A percentile compares a stretch with the other conserved stretches of the same genome.
phyloP scores from a whole-genome alignment of 495 filamentous ascomycete genomes.

The Ascodesmis nigricans region DNA sequence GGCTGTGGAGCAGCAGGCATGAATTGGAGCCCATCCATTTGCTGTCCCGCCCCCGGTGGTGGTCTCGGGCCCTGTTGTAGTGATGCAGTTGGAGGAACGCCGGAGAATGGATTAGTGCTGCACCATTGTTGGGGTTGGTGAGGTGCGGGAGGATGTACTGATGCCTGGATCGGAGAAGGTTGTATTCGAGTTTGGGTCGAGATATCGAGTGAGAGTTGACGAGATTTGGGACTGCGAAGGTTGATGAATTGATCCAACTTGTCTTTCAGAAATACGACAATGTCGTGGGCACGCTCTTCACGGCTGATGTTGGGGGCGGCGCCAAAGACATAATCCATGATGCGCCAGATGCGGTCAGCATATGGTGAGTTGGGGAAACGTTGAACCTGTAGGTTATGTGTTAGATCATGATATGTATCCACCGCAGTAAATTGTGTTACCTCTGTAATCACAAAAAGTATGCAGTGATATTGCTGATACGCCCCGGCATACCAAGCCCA shows the following conservation, averaged over 20 bases:
- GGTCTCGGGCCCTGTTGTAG: too few species aligned
- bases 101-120: too few species aligned
- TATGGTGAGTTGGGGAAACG: neutral
- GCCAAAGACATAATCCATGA: neutral
- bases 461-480: slow-evolving; percentile 34
- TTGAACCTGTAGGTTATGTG: neutral
- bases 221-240: neutral
- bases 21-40: too few species aligned
- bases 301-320: slow-evolving; percentile 3
- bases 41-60: too few species aligned
- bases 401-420: neutral
- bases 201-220: too few species aligned
- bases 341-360: neutral
- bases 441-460: slow-evolving; percentile 32
- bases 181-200: too few species aligned
- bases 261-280: slow-evolving; percentile 2
- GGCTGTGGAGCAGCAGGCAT: too few species aligned
- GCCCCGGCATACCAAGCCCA: slow-evolving; percentile 38
- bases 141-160: too few species aligned
- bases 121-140: too few species aligned
- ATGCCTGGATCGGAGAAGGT: too few species aligned
- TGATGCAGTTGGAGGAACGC: too few species aligned
- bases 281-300: slow-evolving; percentile 3
- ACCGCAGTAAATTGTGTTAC: slow-evolving; percentile 7
- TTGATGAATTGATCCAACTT: slow-evolving; percentile 3